phyloP scores from a whole-genome alignment of 2,329 filamentous ascomycete genomes.

The Hypoxylon sp. region DNA sequence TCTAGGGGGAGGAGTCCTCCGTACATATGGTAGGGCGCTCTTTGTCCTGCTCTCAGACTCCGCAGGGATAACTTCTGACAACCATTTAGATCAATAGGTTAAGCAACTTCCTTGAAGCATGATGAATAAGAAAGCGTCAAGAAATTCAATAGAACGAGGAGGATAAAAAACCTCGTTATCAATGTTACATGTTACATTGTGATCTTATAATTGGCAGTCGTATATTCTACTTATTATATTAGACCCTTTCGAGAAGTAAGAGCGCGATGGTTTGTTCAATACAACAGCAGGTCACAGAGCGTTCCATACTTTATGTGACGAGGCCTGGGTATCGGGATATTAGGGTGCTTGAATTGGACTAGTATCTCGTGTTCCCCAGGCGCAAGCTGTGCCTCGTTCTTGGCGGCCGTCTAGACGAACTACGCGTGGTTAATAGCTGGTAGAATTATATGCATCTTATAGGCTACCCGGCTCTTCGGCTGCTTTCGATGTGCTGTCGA shows the following conservation, averaged over 20 bases:
- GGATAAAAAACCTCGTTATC: not conserved
- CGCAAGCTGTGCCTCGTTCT: not conserved
- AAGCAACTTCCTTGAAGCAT: not conserved
- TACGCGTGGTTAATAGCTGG: not conserved
- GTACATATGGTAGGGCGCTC: too few relatives aligned
- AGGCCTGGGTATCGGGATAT: not conserved
- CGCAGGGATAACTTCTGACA: too few relatives aligned
- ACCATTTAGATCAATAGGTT: not conserved
- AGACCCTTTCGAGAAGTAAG: not conserved
- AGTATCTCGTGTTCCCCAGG: conserved; percentile 8
- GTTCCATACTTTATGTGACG: not conserved
- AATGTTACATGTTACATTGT: not conserved
- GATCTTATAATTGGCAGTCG: not conserved
- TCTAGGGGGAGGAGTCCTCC: too few relatives aligned
- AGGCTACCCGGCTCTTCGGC: not conserved
- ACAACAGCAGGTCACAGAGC: not conserved
- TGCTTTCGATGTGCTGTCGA: not conserved
- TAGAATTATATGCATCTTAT: conserved; percentile 1
- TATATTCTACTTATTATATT: not conserved
- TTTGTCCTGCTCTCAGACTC: too few relatives aligned
- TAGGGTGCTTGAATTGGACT: not conserved
- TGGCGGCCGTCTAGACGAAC: conserved; percentile 1
- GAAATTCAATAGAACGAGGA: not conserved
- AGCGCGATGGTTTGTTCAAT: not conserved
- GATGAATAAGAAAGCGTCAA: not conserved